phyloP scores from a whole-genome alignment of 306 rosid genomes.

The Datisca glomerata region DNA sequence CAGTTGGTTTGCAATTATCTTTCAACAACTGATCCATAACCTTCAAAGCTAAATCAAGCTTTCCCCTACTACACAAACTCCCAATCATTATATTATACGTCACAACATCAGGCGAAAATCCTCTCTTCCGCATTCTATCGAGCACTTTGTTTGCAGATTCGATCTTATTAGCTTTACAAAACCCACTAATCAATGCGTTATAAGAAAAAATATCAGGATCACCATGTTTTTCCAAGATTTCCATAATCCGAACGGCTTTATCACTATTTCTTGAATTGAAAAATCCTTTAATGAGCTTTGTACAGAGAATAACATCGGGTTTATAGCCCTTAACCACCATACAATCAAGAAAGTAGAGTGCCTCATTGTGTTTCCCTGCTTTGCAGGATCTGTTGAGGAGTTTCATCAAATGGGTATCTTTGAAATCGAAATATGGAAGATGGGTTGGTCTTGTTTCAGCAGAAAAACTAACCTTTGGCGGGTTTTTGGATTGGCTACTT shows the following conservation, averaged over 20 bases:
- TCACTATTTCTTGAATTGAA: slow-evolving; percentile 40
- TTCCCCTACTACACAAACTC: slow-evolving; percentile 53
- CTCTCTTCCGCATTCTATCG: slow-evolving; percentile 57
- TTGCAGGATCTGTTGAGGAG: slow-evolving; percentile 50
- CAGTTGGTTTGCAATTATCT: slow-evolving; percentile 60
- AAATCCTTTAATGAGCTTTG: slow-evolving; percentile 68
- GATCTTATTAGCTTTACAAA: slow-evolving; percentile 45
- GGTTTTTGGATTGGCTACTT: slow-evolving; percentile 19
- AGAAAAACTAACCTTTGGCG: slow-evolving; percentile 13
- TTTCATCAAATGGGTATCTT: slow-evolving; percentile 46
- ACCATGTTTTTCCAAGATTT: slow-evolving; percentile 60
- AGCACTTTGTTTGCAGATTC: slow-evolving; percentile 49
- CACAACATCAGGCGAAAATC: slow-evolving; percentile 58
- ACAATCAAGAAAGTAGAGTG: slow-evolving; percentile 58
- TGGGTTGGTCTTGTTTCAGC: slow-evolving; percentile 22
- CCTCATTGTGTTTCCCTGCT: slow-evolving; percentile 48
- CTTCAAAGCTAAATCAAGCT: slow-evolving; percentile 39
- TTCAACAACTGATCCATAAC: slow-evolving; percentile 51
- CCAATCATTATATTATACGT: slow-evolving; percentile 82
- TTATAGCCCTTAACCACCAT: slow-evolving; percentile 51
- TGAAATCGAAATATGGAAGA: slow-evolving; percentile 18
- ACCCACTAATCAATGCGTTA: slow-evolving; percentile 65
- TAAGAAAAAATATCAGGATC: slow-evolving; percentile 72
- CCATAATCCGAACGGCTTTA: slow-evolving; percentile 57
- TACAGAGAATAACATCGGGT: slow-evolving; percentile 62